Conservation (phyloP, 73 alveolate species). For the Tetrahymena malaccensis region DNA sequence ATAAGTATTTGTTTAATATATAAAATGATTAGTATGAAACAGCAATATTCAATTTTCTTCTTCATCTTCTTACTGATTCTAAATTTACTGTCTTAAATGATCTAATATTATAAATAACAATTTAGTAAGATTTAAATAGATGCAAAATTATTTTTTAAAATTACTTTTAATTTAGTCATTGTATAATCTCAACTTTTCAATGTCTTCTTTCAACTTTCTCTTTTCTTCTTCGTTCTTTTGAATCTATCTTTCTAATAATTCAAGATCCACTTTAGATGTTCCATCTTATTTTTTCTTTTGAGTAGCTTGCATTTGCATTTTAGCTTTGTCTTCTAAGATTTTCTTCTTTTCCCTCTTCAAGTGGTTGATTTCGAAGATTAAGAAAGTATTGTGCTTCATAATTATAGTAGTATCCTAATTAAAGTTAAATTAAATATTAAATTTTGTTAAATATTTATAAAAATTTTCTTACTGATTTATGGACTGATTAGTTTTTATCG, state of each 20-base stretch:
- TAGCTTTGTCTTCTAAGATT: conserved; percentile 21
- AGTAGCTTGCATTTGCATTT: neutral
- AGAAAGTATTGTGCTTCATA: conserved; percentile 64
- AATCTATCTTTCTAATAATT: neutral
- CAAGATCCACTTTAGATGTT: neutral
- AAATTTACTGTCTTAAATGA: neutral
- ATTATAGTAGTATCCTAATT: conserved; percentile 56
- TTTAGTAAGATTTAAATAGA: neutral
- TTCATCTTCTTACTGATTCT: neutral
- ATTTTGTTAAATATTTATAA: neutral
- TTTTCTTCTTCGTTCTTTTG: conserved; percentile 15
- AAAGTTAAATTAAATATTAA: neutral
- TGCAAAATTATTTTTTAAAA: neutral
- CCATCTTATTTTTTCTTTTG: neutral
- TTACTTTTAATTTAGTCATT: neutral
- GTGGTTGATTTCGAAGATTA: conserved; percentile 56
- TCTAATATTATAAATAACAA: neutral
- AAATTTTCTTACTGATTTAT: conserved; percentile 18
- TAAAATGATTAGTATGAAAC: neutral
- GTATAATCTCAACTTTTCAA: neutral
- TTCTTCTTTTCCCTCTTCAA: conserved; percentile 57
- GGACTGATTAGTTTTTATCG: conserved; percentile 63
- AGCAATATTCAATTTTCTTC: neutral
- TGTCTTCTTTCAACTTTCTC: conserved; percentile 3
- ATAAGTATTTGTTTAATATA: neutral